A percentile compares a stretch with the other conserved stretches of the same genome.
These are phyloP conservation scores for Blastocystis sp. DNA, from an alignment of 352 stramenopile genomes.

Conservation along the genomic window DNA sequence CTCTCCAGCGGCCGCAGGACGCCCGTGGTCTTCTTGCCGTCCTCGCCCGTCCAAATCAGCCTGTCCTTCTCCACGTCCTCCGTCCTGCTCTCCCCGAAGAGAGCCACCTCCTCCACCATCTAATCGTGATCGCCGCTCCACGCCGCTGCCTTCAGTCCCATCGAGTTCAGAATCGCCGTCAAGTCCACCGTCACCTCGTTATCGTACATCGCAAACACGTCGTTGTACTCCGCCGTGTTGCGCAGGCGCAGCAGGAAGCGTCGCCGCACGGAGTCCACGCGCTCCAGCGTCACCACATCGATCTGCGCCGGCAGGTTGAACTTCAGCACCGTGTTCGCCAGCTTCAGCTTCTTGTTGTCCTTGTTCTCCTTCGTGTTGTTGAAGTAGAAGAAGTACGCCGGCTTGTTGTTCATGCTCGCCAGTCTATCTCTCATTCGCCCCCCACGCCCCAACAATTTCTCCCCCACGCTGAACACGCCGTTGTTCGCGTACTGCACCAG, in stretches of 20 bases:
- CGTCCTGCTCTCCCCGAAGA: conserved; percentile 18
- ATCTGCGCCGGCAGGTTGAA: conserved; percentile 9
- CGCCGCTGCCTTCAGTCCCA: not conserved
- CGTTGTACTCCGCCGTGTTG: conserved; percentile 39
- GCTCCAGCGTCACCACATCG: conserved; percentile 23
- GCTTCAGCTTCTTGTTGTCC: conserved; percentile 59
- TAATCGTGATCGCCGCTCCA: not conserved
- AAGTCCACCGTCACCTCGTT: conserved; percentile 27
- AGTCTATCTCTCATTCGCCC: not conserved
- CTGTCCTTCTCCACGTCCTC: conserved; percentile 1
- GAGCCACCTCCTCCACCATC: conserved; percentile 26
- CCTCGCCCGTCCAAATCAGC: conserved; percentile 38
- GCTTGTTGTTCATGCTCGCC: not conserved
- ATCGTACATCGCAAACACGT: not conserved
- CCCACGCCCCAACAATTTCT: conserved; percentile 17
- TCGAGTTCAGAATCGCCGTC: not conserved
- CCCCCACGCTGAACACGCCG: conserved; percentile 14
- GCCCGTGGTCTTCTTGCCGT: conserved; percentile 1
- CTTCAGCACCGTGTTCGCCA: not conserved
- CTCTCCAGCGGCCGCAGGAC: not conserved
- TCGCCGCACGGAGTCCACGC: not conserved
- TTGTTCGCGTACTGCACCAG: conserved; percentile 12
- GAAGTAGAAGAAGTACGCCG: conserved; percentile 52
- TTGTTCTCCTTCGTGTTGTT: conserved; percentile 69
- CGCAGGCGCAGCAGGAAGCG: conserved; percentile 9